phyloP scores from a whole-genome alignment of 2,329 filamentous ascomycete species.

The Cercospora citrullina region DNA sequence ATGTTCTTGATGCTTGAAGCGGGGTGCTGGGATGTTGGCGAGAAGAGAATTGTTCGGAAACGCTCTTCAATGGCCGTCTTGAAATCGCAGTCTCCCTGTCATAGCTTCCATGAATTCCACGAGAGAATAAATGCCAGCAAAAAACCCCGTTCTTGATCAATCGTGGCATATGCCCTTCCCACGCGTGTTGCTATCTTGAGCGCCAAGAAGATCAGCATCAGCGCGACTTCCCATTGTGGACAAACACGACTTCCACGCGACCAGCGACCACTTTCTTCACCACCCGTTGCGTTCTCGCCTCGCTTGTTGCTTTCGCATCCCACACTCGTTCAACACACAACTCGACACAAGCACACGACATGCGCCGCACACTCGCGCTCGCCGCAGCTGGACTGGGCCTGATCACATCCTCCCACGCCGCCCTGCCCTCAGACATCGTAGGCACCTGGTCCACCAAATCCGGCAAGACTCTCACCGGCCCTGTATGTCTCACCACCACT shows the following conservation, averaged over 20 bases:
- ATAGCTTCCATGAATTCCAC: neutral
- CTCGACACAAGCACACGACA: slow-evolving; percentile 14
- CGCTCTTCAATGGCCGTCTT: neutral
- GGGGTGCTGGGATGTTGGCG: neutral
- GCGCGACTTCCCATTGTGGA: neutral
- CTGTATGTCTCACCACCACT: slow-evolving; percentile 51
- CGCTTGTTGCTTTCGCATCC: neutral
- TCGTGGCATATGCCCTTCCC: neutral
- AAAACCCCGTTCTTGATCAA: neutral
- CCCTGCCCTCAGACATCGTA: slow-evolving; percentile 50
- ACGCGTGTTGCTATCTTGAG: neutral
- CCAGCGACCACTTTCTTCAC: neutral
- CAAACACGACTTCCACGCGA: neutral
- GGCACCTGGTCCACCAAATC: slow-evolving; percentile 74
- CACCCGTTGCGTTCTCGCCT: neutral
- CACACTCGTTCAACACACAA: slow-evolving; percentile 7
- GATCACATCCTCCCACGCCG: slow-evolving; percentile 25
- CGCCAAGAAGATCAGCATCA: neutral
- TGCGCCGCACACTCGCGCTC: slow-evolving; percentile 36
- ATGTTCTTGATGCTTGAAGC: neutral
- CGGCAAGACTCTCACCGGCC: slow-evolving; percentile 66
- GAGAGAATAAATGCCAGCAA: neutral
- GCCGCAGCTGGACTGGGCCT: slow-evolving; percentile 27
- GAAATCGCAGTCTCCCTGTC: neutral
- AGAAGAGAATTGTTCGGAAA: neutral